Conservation (phyloP, 257 asterid species). For the Marsdenia floribunda region DNA sequence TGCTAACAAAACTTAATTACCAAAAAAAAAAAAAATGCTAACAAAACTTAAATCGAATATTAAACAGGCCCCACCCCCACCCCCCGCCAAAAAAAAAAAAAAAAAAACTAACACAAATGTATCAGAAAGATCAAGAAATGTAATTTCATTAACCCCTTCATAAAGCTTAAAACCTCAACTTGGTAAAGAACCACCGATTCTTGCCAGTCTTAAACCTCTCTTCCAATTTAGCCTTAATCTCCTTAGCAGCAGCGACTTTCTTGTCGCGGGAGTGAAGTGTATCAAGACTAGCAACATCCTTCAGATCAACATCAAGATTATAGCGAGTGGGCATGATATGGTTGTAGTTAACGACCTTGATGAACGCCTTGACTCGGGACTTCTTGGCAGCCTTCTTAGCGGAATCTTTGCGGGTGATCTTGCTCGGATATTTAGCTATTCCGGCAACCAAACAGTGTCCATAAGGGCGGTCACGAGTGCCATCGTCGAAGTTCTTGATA, state of each 20-base stretch:
- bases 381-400: constrained; percentile 29
- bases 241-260: constrained; percentile 26
- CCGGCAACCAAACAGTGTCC: constrained; percentile 29
- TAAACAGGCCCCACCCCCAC: neutral
- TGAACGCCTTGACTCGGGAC: constrained; percentile 26
- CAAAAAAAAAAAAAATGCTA: no score
- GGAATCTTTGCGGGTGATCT: constrained; percentile 25
- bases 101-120: neutral
- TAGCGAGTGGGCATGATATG: constrained; percentile 32
- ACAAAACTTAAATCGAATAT: neutral
- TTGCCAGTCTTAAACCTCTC: constrained; percentile 28
- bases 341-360: constrained; percentile 23
- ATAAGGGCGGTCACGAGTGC: constrained; percentile 23
- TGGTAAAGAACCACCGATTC: constrained; percentile 28
- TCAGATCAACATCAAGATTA: constrained; percentile 25
- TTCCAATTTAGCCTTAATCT: constrained; percentile 20
- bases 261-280: constrained; percentile 18
- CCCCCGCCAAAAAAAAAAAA: neutral
- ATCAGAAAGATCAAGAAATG: neutral
- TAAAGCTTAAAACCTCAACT: constrained; percentile 23
- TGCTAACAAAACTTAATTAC: neutral
- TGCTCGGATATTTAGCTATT: constrained; percentile 24
- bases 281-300: constrained; percentile 16
- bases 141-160: neutral
- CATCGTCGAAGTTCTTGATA: constrained; percentile 21